Conservation (phyloP, 2,329 filamentous ascomycete genomes). For the Pseudogymnoascus sp. region DNA sequence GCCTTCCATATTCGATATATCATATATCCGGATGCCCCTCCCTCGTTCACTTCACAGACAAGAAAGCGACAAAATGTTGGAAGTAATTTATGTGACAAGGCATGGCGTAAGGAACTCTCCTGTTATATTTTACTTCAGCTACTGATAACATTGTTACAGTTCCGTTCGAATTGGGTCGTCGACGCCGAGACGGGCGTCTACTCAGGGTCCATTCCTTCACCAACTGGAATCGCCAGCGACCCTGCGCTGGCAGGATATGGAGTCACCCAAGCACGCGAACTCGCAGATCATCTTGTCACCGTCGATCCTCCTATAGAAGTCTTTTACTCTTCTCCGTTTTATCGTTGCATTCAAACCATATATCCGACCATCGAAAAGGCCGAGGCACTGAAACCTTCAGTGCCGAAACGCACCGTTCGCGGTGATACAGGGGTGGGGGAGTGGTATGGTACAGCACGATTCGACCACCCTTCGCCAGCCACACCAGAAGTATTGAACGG, state of each 20-base stretch:
- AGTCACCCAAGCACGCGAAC: slow-evolving; percentile 72
- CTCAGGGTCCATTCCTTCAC: slow-evolving; percentile 63
- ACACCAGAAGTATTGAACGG: slow-evolving; percentile 52
- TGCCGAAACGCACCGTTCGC: slow-evolving; percentile 37
- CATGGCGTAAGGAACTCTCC: slow-evolving; percentile 57
- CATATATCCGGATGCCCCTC: slow-evolving; percentile 1
- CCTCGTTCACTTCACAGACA: not conserved
- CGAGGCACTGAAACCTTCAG: slow-evolving; percentile 21
- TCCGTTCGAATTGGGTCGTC: slow-evolving; percentile 84
- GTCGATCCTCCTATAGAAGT: slow-evolving; percentile 62
- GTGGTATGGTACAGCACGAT: slow-evolving; percentile 85
- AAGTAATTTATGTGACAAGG: slow-evolving; percentile 60
- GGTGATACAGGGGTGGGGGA: slow-evolving; percentile 62
- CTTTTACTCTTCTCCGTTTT: slow-evolving; percentile 82
- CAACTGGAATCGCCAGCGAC: slow-evolving; percentile 83
- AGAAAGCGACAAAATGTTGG: slow-evolving; percentile 3
- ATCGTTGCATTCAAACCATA: slow-evolving; percentile 81
- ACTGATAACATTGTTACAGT: slow-evolving; percentile 45
- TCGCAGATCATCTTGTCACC: slow-evolving; percentile 58
- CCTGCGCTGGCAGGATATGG: slow-evolving; percentile 83
- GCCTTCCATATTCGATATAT: slow-evolving; percentile 8
- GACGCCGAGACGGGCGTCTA: slow-evolving; percentile 76
- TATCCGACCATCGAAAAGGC: slow-evolving; percentile 57
- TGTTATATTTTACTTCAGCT: not conserved
- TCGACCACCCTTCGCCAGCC: slow-evolving; percentile 77